Percentiles rank a stretch among this genome's conserved stretches.
phyloP scores from a whole-genome alignment of 1,284 basidiomycete genomes.

The Chalciporus sp. region DNA sequence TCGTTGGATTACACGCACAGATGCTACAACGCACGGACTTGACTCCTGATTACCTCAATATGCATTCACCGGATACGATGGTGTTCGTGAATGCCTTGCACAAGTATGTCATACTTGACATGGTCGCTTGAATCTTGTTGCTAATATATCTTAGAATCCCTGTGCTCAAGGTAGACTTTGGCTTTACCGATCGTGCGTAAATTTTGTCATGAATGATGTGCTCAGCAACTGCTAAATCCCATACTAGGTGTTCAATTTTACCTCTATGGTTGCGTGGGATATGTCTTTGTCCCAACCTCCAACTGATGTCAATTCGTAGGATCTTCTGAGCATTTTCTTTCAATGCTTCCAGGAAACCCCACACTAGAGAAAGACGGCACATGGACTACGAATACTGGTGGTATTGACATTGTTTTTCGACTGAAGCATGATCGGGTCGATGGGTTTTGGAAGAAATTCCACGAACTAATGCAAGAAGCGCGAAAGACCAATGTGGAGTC shows the following conservation, averaged over 20 bases:
- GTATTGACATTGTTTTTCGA: slow-evolving; percentile 6
- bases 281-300: neutral
- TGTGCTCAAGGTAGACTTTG: slow-evolving; percentile 5
- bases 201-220: too few species aligned
- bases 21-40: slow-evolving; percentile 1
- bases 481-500: neutral
- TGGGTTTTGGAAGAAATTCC: slow-evolving; percentile 4
- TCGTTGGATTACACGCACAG: slow-evolving; percentile 4
- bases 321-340: slow-evolving; percentile 6
- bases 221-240: neutral
- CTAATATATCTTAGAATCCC: neutral
- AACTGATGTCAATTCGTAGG: neutral
- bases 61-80: slow-evolving; percentile 8
- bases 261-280: neutral
- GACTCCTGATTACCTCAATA: slow-evolving; percentile 4
- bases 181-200: slow-evolving; percentile 3
- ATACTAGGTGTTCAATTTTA: slow-evolving; percentile 3
- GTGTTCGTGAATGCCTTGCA: slow-evolving; percentile 6
- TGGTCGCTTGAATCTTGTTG: neutral
- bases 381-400: neutral
- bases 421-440: slow-evolving; percentile 5
- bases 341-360: slow-evolving; percentile 7
- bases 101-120: neutral
- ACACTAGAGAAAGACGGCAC: neutral
- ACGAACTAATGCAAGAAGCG: neutral